A percentile compares a stretch with the other conserved stretches of the same genome.
Conservation (phyloP, 2,329 filamentous ascomycete genomes). For the Knoxdaviesia proteae region DNA sequence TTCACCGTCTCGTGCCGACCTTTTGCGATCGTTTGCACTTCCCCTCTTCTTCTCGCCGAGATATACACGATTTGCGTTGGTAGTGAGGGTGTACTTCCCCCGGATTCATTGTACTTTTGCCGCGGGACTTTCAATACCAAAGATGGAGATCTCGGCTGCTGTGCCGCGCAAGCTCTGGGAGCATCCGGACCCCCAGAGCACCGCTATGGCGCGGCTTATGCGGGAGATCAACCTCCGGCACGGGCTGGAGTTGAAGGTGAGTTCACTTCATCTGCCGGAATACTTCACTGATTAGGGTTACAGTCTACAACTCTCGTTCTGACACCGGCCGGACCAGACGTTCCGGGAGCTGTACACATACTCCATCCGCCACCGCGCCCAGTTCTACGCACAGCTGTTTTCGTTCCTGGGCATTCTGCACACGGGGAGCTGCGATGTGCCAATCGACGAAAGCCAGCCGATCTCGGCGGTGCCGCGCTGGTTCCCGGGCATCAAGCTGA, state of each 20-base stretch:
- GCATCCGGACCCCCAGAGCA: conserved; percentile 38
- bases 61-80: no score
- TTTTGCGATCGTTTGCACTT: no score
- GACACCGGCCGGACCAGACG: conserved; percentile 18
- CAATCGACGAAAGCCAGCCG: conserved; percentile 48
- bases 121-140: background rate
- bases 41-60: no score
- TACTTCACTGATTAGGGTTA: no score
- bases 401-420: conserved; percentile 38
- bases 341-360: conserved; percentile 52
- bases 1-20: no score
- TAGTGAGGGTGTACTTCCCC: no score
- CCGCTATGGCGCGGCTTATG: conserved; percentile 47
- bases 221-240: conserved; percentile 38
- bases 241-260: conserved; percentile 34
- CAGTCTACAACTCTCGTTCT: no score
- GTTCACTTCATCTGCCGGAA: background rate
- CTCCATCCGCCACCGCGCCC: conserved; percentile 37
- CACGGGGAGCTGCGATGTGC: conserved; percentile 32
- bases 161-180: conserved; percentile 46
- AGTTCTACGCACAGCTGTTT: conserved; percentile 49
- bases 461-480: conserved; percentile 56
- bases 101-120: no score
- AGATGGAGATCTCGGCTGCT: background rate
- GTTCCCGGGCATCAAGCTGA: conserved; percentile 56